Evolutionary conservation across 176 grass and related monocot species (phyloP).

Genomic region (Oryza coarctata): DNA sequence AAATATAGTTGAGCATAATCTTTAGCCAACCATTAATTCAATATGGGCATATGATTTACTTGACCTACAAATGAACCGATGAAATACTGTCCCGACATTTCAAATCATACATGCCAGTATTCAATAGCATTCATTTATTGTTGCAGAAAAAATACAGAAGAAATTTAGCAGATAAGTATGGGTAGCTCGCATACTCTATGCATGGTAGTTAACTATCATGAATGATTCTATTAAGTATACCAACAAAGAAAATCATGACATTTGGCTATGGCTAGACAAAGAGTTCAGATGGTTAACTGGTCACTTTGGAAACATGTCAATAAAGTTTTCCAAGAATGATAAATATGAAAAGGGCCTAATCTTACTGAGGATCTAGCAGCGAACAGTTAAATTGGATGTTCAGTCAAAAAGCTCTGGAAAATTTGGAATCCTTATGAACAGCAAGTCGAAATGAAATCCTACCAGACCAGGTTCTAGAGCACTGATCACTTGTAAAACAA

Average conservation of each 20-base stretch:
- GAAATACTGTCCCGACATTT: background rate
- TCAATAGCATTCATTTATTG: background rate
- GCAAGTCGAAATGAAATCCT: background rate
- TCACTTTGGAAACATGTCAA: background rate
- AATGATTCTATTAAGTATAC: no score
- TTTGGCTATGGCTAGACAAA: background rate
- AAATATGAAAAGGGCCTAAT: background rate
- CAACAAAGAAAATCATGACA: background rate
- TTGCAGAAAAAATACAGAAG: background rate
- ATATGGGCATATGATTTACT: background rate
- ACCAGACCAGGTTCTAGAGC: background rate
- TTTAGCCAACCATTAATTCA: slow-evolving; percentile 6
- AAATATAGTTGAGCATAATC: background rate
- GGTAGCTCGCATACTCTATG: background rate
- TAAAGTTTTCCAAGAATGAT: background rate
- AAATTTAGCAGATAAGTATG: background rate
- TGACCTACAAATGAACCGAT: background rate
- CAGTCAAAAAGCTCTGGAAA: background rate
- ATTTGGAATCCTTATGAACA: background rate
- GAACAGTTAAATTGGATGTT: background rate
- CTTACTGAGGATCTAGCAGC: background rate
- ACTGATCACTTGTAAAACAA: background rate
- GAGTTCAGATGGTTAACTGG: background rate
- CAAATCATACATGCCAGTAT: background rate
- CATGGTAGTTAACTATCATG: background rate